Conservation (phyloP, 2,329 filamentous ascomycete genomes). For the Verticillium zaregamsianum region DNA sequence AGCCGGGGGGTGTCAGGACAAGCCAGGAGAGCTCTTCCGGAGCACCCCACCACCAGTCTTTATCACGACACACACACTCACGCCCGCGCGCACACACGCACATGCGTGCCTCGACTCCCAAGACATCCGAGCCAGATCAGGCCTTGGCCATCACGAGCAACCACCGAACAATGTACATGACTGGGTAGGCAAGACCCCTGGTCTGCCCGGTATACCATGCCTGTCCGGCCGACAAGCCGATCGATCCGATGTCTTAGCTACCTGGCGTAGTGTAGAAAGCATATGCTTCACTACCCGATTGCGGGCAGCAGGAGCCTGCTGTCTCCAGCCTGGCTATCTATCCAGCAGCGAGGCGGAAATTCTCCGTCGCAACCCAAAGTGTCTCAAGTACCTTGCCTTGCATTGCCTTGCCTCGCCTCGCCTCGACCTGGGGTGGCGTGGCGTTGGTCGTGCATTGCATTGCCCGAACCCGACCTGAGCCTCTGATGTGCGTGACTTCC, state of each 20-base stretch:
- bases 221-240: background rate
- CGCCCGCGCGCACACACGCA: background rate
- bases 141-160: background rate
- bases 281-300: background rate
- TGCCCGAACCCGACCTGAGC: background rate
- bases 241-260: background rate
- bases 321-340: background rate
- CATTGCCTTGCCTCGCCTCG: background rate
- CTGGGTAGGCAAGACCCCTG: background rate
- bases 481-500: background rate
- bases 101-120: background rate
- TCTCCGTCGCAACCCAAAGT: background rate
- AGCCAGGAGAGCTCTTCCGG: background rate
- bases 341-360: background rate
- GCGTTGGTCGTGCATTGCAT: background rate
- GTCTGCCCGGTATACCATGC: background rate
- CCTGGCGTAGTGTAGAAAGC: background rate
- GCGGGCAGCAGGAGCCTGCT: background rate
- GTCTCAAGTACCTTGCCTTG: background rate
- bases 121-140: background rate
- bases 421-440: background rate
- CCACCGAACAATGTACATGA: background rate
- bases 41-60: background rate
- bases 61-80: background rate
- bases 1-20: background rate